These are phyloP conservation scores for Aspergillus jensenii DNA, from an alignment of 2,329 filamentous ascomycete genomes.

Conservation along the genomic window DNA sequence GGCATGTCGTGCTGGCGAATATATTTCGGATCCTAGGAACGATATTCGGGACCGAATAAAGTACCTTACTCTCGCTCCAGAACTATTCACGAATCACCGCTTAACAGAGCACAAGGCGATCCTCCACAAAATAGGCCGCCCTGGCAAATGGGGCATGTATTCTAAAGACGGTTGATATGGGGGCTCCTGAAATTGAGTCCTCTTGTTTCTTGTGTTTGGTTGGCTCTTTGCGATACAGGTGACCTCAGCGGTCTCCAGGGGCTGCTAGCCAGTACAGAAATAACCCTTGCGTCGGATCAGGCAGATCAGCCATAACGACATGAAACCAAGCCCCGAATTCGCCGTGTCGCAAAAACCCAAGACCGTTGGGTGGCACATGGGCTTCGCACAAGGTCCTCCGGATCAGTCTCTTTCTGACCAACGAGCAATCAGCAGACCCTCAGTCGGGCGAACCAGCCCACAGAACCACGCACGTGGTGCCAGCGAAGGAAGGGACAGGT, in stretches of 20 bases:
- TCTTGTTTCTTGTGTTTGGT: background rate
- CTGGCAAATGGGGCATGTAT: no score
- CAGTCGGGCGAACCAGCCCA: background rate
- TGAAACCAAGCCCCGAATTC: background rate
- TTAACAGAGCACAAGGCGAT: no score
- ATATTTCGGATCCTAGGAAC: no score
- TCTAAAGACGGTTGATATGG: no score
- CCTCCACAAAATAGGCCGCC: no score
- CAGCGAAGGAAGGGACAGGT: slow-evolving; percentile 7
- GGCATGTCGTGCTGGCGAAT: no score
- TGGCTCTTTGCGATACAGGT: background rate
- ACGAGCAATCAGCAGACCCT: slow-evolving; percentile 6
- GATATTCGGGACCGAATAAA: no score
- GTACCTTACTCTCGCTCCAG: no score
- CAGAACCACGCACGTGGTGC: slow-evolving; percentile 10
- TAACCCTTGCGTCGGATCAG: background rate
- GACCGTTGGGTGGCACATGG: background rate
- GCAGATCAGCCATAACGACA: background rate
- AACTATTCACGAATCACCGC: no score
- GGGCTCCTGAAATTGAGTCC: no score
- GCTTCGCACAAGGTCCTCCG: slow-evolving; percentile 3
- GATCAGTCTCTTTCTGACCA: background rate
- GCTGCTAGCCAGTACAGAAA: background rate
- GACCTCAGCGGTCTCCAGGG: background rate
- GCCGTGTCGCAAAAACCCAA: background rate